These are phyloP conservation scores for Xylariaceae sp. DNA, from an alignment of 2,329 filamentous ascomycete genomes.

Conservation along the genomic window DNA sequence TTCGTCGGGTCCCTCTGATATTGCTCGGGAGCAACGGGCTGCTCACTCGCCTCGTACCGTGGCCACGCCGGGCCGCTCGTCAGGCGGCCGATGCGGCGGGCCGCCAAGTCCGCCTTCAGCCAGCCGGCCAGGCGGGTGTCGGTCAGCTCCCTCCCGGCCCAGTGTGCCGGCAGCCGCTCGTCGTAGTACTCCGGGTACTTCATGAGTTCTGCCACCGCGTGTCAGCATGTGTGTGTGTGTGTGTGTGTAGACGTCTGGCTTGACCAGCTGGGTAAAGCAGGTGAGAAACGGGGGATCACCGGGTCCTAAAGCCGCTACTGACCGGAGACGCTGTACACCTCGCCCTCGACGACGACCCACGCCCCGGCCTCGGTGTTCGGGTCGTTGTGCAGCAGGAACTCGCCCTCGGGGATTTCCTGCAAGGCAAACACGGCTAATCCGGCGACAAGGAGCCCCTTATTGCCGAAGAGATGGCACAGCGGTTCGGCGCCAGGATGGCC, in stretches of 20 bases:
- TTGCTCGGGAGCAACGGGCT: background rate
- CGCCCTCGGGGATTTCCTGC: background rate
- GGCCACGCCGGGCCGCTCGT: background rate
- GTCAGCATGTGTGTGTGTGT: background rate
- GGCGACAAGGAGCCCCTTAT: too few species aligned
- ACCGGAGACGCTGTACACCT: background rate
- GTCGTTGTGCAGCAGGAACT: background rate
- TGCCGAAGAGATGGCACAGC: too few species aligned
- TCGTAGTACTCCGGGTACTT: background rate
- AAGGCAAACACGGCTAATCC: too few species aligned
- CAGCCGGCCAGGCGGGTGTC: background rate
- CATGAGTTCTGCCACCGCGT: background rate
- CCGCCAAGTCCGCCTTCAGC: background rate
- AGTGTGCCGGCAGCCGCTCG: background rate
- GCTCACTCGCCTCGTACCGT: background rate
- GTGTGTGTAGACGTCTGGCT: too few species aligned
- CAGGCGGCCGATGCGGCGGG: background rate
- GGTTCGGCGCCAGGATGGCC: too few species aligned
- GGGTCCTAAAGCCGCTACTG: too few species aligned
- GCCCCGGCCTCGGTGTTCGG: background rate
- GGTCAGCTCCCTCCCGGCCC: background rate
- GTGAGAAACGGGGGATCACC: too few species aligned
- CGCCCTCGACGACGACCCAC: background rate
- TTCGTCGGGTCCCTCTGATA: too few species aligned
- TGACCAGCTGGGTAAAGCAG: too few species aligned